phyloP scores from a whole-genome alignment of 805 yeast genomes.

The Metschnikowia amazonensis region DNA sequence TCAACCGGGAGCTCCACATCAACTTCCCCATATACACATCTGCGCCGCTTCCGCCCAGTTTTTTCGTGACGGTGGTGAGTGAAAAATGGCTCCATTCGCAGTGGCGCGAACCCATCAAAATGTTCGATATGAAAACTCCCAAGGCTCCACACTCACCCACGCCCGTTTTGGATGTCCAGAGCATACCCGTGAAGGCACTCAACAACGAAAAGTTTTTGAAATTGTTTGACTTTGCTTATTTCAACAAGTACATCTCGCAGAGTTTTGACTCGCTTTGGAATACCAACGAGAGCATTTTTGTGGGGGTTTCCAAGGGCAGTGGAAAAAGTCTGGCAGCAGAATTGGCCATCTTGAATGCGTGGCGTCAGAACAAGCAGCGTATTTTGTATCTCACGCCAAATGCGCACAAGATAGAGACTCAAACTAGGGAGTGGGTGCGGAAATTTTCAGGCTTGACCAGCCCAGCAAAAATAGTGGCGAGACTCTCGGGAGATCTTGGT shows the following conservation, averaged over 20 bases:
- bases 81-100: constrained; percentile 85
- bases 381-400: constrained; percentile 68
- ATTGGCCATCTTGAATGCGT: constrained; percentile 65
- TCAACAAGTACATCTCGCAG: constrained; percentile 76
- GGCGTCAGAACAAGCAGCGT: constrained; percentile 68
- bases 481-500: constrained; percentile 50
- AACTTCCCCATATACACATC: constrained; percentile 61
- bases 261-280: constrained; percentile 57
- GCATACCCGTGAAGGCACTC: constrained; percentile 47
- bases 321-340: constrained; percentile 75
- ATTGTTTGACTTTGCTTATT: constrained; percentile 46
- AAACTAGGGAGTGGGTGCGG: constrained; percentile 50
- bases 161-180: constrained; percentile 48
- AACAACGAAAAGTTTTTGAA: constrained; percentile 45
- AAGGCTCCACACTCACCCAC: constrained; percentile 62
- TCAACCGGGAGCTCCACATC: constrained; percentile 52
- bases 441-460: constrained; percentile 48
- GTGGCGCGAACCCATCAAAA: constrained; percentile 54
- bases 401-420: constrained; percentile 50
- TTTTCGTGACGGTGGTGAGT: constrained; percentile 67
- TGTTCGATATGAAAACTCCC: constrained; percentile 54
- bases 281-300: constrained; percentile 54
- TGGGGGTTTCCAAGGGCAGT: constrained; percentile 72
- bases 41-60: constrained; percentile 51
- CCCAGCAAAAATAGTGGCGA: constrained; percentile 50